Evolutionary conservation across 352 stramenopile species (phyloP).

Genomic region (Globisporangium cylindrosporum): DNA sequence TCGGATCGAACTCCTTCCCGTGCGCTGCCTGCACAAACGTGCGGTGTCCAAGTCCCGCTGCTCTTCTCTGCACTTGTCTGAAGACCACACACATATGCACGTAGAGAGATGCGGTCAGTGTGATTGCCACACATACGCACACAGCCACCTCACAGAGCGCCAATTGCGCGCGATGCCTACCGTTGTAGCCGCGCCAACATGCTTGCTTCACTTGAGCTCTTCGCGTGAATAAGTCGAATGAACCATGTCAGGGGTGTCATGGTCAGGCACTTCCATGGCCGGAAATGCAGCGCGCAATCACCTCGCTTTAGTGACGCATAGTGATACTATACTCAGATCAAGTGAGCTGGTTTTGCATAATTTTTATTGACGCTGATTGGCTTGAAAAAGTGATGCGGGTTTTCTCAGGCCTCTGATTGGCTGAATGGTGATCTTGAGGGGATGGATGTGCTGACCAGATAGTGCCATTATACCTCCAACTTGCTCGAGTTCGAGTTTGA

Average conservation of each 20-base stretch:
- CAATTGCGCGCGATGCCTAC: not conserved
- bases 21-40: slow-evolving; percentile 38
- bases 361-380: not conserved
- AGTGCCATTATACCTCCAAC: not conserved
- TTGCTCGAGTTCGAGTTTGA: not conserved
- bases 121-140: not conserved
- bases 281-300: slow-evolving; percentile 4
- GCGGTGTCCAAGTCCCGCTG: slow-evolving; percentile 15
- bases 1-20: slow-evolving; percentile 21
- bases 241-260: not conserved
- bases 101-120: not conserved
- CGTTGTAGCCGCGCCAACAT: slow-evolving; percentile 11
- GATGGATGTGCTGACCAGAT: not conserved
- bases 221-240: slow-evolving; percentile 3
- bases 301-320: slow-evolving; percentile 1
- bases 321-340: not conserved
- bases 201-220: slow-evolving; percentile 3
- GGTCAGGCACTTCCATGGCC: not conserved
- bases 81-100: not conserved
- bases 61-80: slow-evolving; percentile 6
- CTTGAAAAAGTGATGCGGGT: not conserved
- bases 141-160: not conserved
- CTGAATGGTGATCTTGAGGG: slow-evolving; percentile 3
- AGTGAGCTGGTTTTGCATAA: not conserved
- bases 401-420: not conserved